Base-by-base conservation (phyloP, 345 rosid genomes). In the Rhodomyrtus tomentosa region DNA sequence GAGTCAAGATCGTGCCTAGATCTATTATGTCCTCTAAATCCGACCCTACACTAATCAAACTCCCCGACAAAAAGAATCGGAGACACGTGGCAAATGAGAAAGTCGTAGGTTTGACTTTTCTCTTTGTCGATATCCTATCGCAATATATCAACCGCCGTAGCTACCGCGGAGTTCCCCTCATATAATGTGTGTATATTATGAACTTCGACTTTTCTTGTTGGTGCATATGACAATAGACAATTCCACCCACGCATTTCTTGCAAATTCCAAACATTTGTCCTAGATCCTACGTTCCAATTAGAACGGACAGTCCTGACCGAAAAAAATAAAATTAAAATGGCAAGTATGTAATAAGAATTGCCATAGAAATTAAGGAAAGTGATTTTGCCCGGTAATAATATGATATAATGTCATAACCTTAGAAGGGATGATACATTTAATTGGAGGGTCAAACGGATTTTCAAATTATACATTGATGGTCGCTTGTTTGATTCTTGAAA, bases 341-440 rank as follows among this genome's bases (percentile, higher is more conserved):
- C 6, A 42, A 42, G 45, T 42, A 1, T 42, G 45, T 42, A 42
- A 42, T 9, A 58, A 59, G 29, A 4, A 0, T 0, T 1, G 15
- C 38, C 7, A 59, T 18, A 59, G 16, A 59, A 59, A 56, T 13
- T 13, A 58, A 58, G 3, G 38, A 58, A 58, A 58, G 27, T 6
- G 72, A 27, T 58, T n/a, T 15, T 6, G 36, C 68, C 80, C 0
- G 90, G 89, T 38, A 91, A 90, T 76, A 92, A 93, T 6, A 51
- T 51, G 3, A 22, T 56, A 56, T 12, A 11, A 56, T 12, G 10
- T 12, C 5, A 56, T 13, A 13, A 58, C 9, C 1, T 1, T 1
- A 29, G 1, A 12, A 12, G 16, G 18, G 15, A 4, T 5, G 5
- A 50, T 5, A 2, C 16, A 14, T 14, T 13, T 50, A 14, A 50